phyloP scores from a whole-genome alignment of 495 filamentous ascomycete species.

The Cudoniella acicularis region DNA sequence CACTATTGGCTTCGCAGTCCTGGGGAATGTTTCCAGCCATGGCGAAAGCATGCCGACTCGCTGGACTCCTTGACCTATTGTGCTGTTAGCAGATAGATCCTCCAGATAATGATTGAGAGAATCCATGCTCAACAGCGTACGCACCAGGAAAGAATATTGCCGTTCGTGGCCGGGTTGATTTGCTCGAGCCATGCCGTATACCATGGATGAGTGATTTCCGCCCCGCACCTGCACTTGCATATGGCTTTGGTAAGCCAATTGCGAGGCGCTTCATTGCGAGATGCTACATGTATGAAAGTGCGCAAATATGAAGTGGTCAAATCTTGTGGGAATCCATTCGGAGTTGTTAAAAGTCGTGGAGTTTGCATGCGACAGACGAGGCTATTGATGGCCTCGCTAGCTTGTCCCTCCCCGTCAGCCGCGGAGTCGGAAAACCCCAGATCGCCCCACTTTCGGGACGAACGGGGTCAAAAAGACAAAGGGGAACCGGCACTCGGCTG shows the following conservation, averaged over 20 bases:
- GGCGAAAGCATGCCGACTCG: slow-evolving; percentile 84
- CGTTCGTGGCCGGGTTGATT: slow-evolving; percentile 50
- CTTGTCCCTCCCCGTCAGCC: not conserved
- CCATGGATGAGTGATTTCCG: slow-evolving; percentile 6
- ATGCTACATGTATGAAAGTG: not conserved
- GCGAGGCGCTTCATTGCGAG: slow-evolving; percentile 18
- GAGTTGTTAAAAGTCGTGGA: too few relatives aligned
- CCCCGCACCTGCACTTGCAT: not conserved
- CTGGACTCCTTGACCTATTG: slow-evolving; percentile 86
- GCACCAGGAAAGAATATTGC: slow-evolving; percentile 83
- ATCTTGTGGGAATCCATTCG: too few relatives aligned
- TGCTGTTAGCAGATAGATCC: not conserved
- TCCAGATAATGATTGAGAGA: not conserved
- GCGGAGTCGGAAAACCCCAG: not conserved
- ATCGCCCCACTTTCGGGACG: too few relatives aligned
- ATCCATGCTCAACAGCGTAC: slow-evolving; percentile 15
- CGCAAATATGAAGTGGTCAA: too few relatives aligned
- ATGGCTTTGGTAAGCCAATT: slow-evolving; percentile 14
- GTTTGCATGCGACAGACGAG: not conserved
- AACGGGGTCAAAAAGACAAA: too few relatives aligned
- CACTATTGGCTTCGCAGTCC: slow-evolving; percentile 64
- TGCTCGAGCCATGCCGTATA: slow-evolving; percentile 21
- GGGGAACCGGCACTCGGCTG: too few relatives aligned
- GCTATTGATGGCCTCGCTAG: not conserved
- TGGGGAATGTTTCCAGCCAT: slow-evolving; percentile 81